phyloP scores from a whole-genome alignment of 2,329 filamentous ascomycete species.

The Epichloe hybrida region DNA sequence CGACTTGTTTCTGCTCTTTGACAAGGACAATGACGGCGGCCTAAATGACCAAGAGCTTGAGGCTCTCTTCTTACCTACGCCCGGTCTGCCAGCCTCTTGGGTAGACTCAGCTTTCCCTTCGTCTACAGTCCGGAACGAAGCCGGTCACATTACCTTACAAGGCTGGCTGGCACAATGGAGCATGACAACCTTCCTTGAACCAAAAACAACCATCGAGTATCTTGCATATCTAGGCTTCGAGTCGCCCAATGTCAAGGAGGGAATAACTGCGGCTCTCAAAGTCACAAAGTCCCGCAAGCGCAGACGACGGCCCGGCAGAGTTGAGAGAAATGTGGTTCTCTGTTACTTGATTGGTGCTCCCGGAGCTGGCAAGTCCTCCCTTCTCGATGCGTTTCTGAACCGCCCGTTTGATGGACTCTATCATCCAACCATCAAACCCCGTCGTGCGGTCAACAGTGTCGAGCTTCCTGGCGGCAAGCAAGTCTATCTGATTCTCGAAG shows the following conservation, averaged over 20 bases:
- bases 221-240: slow-evolving; percentile 94
- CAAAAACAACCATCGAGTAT: slow-evolving; percentile 90
- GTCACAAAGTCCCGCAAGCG: slow-evolving; percentile 86
- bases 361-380: slow-evolving; percentile 77
- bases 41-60: slow-evolving; percentile 75
- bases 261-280: slow-evolving; percentile 74
- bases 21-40: slow-evolving; percentile 95
- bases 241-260: slow-evolving; percentile 58
- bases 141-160: slow-evolving; percentile 87
- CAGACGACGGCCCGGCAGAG: slow-evolving; percentile 64
- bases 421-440: slow-evolving; percentile 87
- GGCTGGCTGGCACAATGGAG: slow-evolving; percentile 99
- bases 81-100: slow-evolving; percentile 79
- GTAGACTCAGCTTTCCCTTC: slow-evolving; percentile 79
- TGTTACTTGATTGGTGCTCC: slow-evolving; percentile 84
- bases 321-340: slow-evolving; percentile 87
- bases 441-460: slow-evolving; percentile 88
- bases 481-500: slow-evolving; percentile 89
- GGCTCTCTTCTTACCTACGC: slow-evolving; percentile 83
- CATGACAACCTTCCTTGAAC: slow-evolving; percentile 96
- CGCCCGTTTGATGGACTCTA: slow-evolving; percentile 74
- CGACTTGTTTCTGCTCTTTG: slow-evolving; percentile 85
- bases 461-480: slow-evolving; percentile 93
- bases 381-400: slow-evolving; percentile 84
- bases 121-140: slow-evolving; percentile 89